Evolutionary conservation across 177 flowering plant species (phyloP).

Genomic region (Vitis hybrid): DNA sequence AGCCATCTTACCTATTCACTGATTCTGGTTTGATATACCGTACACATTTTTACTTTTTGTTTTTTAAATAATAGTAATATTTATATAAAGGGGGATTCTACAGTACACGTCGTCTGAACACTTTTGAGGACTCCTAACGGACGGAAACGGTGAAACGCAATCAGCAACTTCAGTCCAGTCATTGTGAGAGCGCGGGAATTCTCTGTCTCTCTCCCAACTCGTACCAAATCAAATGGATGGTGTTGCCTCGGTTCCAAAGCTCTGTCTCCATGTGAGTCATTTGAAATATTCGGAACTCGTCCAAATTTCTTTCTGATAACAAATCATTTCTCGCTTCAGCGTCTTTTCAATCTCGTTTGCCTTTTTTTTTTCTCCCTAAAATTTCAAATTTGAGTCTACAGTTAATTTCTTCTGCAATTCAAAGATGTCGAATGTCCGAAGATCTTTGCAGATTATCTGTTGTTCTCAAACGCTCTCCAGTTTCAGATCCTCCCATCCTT

Average conservation of each 20-base stretch:
- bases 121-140: background rate
- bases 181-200: conserved; percentile 2
- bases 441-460: conserved; percentile 46
- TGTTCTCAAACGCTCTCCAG: conserved; percentile 30
- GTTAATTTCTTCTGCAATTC: conserved; percentile 50
- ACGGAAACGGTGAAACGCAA: background rate
- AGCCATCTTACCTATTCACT: too few species aligned
- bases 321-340: background rate
- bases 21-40: too few species aligned
- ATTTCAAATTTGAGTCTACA: conserved; percentile 12
- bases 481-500: conserved; percentile 23
- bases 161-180: background rate
- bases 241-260: conserved; percentile 19
- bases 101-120: too few species aligned
- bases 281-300: background rate
- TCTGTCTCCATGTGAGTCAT: conserved; percentile 28
- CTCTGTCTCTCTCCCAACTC: background rate
- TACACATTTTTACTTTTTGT: too few species aligned
- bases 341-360: background rate
- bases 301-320: too few species aligned
- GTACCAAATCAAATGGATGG: conserved; percentile 19
- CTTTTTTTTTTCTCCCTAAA: background rate
- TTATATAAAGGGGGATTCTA: too few species aligned
- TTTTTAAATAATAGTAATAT: too few species aligned
- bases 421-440: conserved; percentile 50